Evolutionary conservation across 1,139 yeast genomes (phyloP), one percentile per base, ranked within the genome.

Genomic region (Sugiyamaella castrensis): DNA sequence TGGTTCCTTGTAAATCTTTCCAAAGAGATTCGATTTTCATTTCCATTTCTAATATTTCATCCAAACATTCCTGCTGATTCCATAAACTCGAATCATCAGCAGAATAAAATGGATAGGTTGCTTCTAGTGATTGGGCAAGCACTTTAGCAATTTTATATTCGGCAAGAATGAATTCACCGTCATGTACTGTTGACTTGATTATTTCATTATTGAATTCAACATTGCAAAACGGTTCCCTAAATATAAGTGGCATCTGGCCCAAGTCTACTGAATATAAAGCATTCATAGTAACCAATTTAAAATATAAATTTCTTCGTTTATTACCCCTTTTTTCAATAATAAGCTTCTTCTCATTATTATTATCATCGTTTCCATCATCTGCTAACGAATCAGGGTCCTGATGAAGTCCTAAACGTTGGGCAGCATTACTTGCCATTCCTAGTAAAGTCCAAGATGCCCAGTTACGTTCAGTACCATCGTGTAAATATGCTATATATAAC

Each of bases 361-460:
- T 44, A 12, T 43, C 42, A 3, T 19, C 24, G 26, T 33, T 24
- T 2, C 27, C 10, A 7, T 32, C 24, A 15, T 29, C 49, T 32
- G 26, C 38, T 4, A 53, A 41, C n/a, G 47, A 43, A 9, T 36
- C 42, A 4, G 56, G 56, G 33, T 53, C 56, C 9, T 51, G 45
- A 29, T 43, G 46, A 9, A 53, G 51, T 12, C 56, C 56, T 34
- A 53, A 16, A 29, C 56, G 34, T 37, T 50, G 48, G 15, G 56
- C 54, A 6, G 51, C 47, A 31, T 53, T 46, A 11, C 34, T 37
- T n/a, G 56, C 56, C 51, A 53, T 46, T 16, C 56, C 56, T 19
- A 53, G 46, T 11, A 50, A 40, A 4, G 52, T 46, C 56, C 56
- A 53, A 12, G 56, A 41, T 11, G 48, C 44, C 56, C 55, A 52